Base-by-base conservation (phyloP, 495 filamentous ascomycete genomes). In the Penicillium mononematosum region DNA sequence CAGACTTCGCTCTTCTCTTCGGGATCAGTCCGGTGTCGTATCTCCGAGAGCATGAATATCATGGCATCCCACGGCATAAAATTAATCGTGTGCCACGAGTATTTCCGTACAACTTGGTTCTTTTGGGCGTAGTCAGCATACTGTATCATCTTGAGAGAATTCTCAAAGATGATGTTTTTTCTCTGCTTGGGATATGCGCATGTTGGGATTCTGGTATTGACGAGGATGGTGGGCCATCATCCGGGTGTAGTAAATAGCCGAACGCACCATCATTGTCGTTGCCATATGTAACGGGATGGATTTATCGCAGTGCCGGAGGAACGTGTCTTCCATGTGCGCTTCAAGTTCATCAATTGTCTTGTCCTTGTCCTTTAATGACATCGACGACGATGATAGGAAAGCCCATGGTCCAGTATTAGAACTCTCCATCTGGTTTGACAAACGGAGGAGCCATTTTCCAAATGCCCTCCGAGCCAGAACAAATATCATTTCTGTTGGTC, bases 401-500 rank as follows among this genome's bases (percentile, higher is more conserved):
- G 58, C 61, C 73, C 72, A 77, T 5, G 63, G 44, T 2, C 42
- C 19, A 29, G 69, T 72, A 53, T 72, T 65, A 29, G 71, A 69
- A 27, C 42, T 58, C 8, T 55, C 45, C 6, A 34, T 19, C 4
- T 61, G 17, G 38, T 56, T 52, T 60, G 66, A 62, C 67, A 62
- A 65, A 69, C 73, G 54, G 65, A 64, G 50, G 59, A 77, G 52
- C 79, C 70, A 70, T 75, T 66, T 56, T 66, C 75, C 60, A 53
- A 70, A 59, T 72, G 81, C 63, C 71, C 50, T 54, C 8, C 78
- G 75, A 22, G 87, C 68, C n/a, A 85, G 68, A 59, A 80, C 82
- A 60, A 87, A 87, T 24, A 85, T 80, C 86, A 88, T 88, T 50
- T 89, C 86, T 4, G 86, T 87, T 0, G 84, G 74, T 4, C 85